Evolutionary conservation across 2,329 filamentous ascomycete species (phyloP).

Genomic region (Daldinia sp.): DNA sequence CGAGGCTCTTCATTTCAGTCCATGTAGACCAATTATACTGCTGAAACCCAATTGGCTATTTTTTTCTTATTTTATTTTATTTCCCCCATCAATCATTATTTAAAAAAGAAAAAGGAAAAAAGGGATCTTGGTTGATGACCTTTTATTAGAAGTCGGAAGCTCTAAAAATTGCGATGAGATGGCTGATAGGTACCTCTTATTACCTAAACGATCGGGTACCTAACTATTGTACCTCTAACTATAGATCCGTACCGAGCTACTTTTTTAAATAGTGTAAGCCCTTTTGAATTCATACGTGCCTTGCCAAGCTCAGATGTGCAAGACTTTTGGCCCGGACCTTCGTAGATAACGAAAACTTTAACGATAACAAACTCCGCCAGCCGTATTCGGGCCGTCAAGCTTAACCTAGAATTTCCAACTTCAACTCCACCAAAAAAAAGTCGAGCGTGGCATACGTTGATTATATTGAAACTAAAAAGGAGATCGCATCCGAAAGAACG

Average conservation of each 20-base stretch:
- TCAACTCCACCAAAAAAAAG: slow-evolving; percentile 19
- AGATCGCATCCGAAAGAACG: neutral
- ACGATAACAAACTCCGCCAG: neutral
- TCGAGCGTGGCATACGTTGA: slow-evolving; percentile 13
- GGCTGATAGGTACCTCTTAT: no score
- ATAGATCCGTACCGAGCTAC: no score
- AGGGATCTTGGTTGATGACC: neutral
- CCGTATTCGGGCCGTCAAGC: slow-evolving; percentile 13
- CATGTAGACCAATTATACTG: slow-evolving; percentile 37
- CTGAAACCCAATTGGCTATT: slow-evolving; percentile 21
- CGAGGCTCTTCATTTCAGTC: slow-evolving; percentile 44
- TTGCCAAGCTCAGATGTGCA: no score
- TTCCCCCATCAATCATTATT: no score
- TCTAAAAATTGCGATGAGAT: slow-evolving; percentile 9
- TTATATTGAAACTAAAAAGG: neutral
- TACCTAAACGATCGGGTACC: no score
- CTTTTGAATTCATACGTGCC: no score
- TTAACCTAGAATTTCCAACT: slow-evolving; percentile 23
- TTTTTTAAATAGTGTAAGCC: no score
- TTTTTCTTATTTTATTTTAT: no score
- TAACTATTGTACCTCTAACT: no score
- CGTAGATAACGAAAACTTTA: slow-evolving; percentile 16
- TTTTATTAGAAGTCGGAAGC: no score
- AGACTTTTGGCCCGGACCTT: no score
- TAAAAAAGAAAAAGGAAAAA: slow-evolving; percentile 11